Base-by-base conservation (phyloP, 176 grass and related monocot species). In the Oryza brachyantha region DNA sequence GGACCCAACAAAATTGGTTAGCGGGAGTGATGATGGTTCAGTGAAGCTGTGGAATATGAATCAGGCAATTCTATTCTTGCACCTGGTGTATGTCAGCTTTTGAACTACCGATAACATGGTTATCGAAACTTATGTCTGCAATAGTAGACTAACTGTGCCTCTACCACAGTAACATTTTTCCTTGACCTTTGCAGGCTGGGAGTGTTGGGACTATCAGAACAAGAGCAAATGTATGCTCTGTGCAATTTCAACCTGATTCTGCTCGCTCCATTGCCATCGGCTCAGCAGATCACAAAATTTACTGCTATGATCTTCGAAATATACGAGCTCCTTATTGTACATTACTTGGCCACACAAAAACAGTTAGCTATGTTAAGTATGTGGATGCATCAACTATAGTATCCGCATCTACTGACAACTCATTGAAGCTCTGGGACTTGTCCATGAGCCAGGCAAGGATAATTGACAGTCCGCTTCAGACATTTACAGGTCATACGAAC, bases 11-110 rank as follows among this genome's bases (percentile, higher is more conserved):
- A 94, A 87, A 84, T 83, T 99, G 88, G 96, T 89, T 45, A 99
- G 92, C 68, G 96, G 90, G 50, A 86, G 96, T 64, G 96, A 99
- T 85, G 96, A 99, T 84, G 90, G 96, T 80, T 85, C 77, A 54
- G 92, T 99, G 70, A 99, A 99, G 86, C 88, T 99, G 70, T 99
- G 96, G 96, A 91, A 84, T 86, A 99, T 99, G 78, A 99, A 99
- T 99, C 88, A 99, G 96, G 96, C 90, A 92, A 90, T 90, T 93
- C 57, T 93, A 89, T 89, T 90, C 82, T 85, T 94, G 77, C 64
- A 89, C 91, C 87, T 93, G 61, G 52, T 87, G 80, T 88, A 93
- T 96, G 85, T 90, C 90, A 78, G 81, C 81, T 88, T 93, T 88
- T 89, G 64, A 84, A 80, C 69, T 79, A 68, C 39, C 32, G 81